Evolutionary conservation across 176 grass and related monocot species (phyloP).

Genomic region (Juncus effusus): DNA sequence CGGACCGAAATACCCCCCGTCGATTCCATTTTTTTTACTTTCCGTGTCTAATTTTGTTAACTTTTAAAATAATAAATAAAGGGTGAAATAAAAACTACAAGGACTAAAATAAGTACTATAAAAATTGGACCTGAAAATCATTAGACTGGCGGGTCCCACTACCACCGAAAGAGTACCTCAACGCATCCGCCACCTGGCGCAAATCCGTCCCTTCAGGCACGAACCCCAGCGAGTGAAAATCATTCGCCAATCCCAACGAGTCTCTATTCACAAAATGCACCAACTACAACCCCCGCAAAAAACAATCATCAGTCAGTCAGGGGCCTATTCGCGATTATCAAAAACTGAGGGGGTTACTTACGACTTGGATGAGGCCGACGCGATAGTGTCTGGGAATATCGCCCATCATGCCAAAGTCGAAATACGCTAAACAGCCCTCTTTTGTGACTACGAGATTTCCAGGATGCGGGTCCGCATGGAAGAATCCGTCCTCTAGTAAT

Average conservation of each 20-base stretch:
- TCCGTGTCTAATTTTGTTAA: too few relatives aligned
- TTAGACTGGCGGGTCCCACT: conserved; percentile 58
- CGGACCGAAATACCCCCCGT: too few relatives aligned
- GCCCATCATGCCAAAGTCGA: conserved; percentile 99
- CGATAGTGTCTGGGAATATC: conserved; percentile 95
- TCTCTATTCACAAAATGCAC: conserved; percentile 95
- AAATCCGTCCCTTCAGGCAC: conserved; percentile 86
- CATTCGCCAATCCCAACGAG: conserved; percentile 73
- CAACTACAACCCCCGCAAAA: conserved; percentile 39
- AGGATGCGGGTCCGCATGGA: conserved; percentile 98
- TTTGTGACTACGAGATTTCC: conserved; percentile 91
- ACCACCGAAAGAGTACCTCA: conserved; percentile 58
- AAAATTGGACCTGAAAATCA: conserved; percentile 80
- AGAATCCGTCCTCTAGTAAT: conserved; percentile 93
- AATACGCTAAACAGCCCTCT: conserved; percentile 84
- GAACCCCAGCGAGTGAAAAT: conserved; percentile 95
- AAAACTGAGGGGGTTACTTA: conserved; percentile 18
- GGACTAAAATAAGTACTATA: not conserved
- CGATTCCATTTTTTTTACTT: too few relatives aligned
- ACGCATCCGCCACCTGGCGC: conserved; percentile 57
- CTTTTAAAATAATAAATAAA: too few relatives aligned
- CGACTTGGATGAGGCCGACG: conserved; percentile 94
- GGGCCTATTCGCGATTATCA: conserved; percentile 12
- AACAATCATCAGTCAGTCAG: conserved; percentile 21
- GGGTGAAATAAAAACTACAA: too few relatives aligned